A percentile compares a stretch with the other conserved stretches of the same genome.
Evolutionary conservation across 192 early-diverging fungal genomes (phyloP).

Genomic region (Dispira parvispora): DNA sequence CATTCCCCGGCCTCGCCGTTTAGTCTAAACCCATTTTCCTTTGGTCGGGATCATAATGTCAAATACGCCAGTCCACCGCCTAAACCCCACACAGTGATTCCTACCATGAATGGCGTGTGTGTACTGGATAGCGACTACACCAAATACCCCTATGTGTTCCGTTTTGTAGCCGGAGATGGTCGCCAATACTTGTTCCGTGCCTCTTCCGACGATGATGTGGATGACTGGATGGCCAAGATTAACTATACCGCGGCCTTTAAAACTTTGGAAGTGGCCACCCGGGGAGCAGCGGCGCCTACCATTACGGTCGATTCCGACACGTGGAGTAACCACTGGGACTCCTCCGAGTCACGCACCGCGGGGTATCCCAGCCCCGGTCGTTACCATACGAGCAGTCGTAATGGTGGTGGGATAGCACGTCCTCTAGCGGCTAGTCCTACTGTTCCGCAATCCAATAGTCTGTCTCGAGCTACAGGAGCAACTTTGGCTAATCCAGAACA

Average conservation of each 20-base stretch:
- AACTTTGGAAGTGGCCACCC: slow-evolving; percentile 25
- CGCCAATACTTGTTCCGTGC: slow-evolving; percentile 58
- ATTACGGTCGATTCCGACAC: slow-evolving; percentile 9
- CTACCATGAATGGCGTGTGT: slow-evolving; percentile 45
- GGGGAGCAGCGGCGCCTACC: slow-evolving; percentile 7
- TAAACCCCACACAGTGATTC: slow-evolving; percentile 29
- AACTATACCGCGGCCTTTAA: slow-evolving; percentile 68
- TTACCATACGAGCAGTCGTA: background rate
- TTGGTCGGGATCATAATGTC: slow-evolving; percentile 9
- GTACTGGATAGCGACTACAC: slow-evolving; percentile 48
- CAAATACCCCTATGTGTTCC: slow-evolving; percentile 69
- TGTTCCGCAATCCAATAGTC: background rate
- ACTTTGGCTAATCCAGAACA: background rate
- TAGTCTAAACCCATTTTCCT: slow-evolving; percentile 13
- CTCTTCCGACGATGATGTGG: slow-evolving; percentile 45
- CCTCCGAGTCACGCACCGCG: background rate
- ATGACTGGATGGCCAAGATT: slow-evolving; percentile 66
- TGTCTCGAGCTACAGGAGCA: background rate
- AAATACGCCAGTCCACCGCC: slow-evolving; percentile 9
- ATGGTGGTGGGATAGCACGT: background rate
- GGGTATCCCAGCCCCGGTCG: background rate
- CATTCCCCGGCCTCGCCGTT: slow-evolving; percentile 11
- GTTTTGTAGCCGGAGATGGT: slow-evolving; percentile 46
- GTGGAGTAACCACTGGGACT: background rate
- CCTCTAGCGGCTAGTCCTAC: background rate